A percentile compares a stretch with the other conserved stretches of the same genome.
phyloP scores from a whole-genome alignment of 177 flowering plant species.

The Vitis hybrid region DNA sequence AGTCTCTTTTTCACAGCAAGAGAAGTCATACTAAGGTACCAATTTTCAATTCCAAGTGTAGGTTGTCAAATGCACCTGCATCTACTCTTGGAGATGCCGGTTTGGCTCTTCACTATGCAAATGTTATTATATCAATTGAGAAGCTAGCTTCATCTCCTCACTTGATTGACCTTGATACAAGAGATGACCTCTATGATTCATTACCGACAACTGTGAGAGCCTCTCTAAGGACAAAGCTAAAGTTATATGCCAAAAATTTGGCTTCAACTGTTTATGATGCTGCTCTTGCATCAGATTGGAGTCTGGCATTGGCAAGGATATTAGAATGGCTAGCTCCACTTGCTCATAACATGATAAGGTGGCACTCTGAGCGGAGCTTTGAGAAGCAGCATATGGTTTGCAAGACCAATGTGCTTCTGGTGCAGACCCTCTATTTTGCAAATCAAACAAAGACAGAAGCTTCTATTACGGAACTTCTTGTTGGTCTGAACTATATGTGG shows the following conservation, averaged over 20 bases:
- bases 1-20: constrained; percentile 10
- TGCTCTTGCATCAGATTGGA: constrained; percentile 77
- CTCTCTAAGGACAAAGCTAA: constrained; percentile 60
- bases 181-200: constrained; percentile 84
- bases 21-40: constrained; percentile 23
- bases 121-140: constrained; percentile 72
- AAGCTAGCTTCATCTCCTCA: constrained; percentile 72
- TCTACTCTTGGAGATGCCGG: constrained; percentile 77
- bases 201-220: constrained; percentile 56
- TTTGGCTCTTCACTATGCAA: constrained; percentile 79
- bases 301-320: constrained; percentile 45
- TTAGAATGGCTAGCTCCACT: constrained; percentile 88
- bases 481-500: constrained; percentile 78
- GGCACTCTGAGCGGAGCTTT: constrained; percentile 85
- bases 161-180: constrained; percentile 62
- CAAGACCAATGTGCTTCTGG: constrained; percentile 66
- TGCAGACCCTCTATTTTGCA: constrained; percentile 86
- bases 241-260: constrained; percentile 38
- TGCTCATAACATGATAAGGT: constrained; percentile 82
- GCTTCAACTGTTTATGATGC: constrained; percentile 48
- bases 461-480: constrained; percentile 72
- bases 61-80: constrained; percentile 41
- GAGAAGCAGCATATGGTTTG: constrained; percentile 65
- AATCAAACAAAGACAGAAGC: constrained; percentile 74
- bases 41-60: constrained; percentile 30